These are phyloP conservation scores for Zarea fungicola DNA, from an alignment of 2,329 filamentous ascomycete genomes.

Conservation along the genomic window DNA sequence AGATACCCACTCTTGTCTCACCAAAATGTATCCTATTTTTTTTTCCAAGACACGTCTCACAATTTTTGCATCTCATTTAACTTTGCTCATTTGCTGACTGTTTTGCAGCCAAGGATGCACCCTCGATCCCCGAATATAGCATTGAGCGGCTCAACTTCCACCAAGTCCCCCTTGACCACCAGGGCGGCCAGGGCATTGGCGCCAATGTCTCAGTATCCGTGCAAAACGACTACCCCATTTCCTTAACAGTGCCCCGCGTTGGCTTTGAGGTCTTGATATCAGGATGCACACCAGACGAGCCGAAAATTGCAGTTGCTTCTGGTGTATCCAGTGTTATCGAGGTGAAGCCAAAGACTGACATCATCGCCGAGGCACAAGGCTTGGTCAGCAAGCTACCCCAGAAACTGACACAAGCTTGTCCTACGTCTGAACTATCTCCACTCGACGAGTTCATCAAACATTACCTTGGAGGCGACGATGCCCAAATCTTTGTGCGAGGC, in stretches of 20 bases:
- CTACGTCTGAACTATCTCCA: slow-evolving; percentile 71
- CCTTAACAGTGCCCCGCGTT: slow-evolving; percentile 70
- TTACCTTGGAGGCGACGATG: slow-evolving; percentile 75
- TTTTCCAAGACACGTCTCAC: slow-evolving; percentile 3
- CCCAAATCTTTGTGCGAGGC: slow-evolving; percentile 78
- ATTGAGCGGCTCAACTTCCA: slow-evolving; percentile 75
- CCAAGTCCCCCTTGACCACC: slow-evolving; percentile 53
- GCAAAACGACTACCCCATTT: slow-evolving; percentile 72
- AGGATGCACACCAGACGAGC: slow-evolving; percentile 67
- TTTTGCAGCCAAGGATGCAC: slow-evolving; percentile 61
- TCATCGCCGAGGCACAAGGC: slow-evolving; percentile 66
- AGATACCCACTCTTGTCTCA: slow-evolving; percentile 13
- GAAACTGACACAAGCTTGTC: slow-evolving; percentile 67
- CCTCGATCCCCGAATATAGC: slow-evolving; percentile 73
- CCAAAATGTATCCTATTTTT: slow-evolving; percentile 5
- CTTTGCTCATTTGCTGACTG: slow-evolving; percentile 27
- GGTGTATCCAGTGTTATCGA: slow-evolving; percentile 63
- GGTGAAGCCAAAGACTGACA: slow-evolving; percentile 61
- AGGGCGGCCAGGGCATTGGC: slow-evolving; percentile 61
- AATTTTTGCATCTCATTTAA: slow-evolving; percentile 14
- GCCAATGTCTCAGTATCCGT: slow-evolving; percentile 72
- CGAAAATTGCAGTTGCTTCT: slow-evolving; percentile 72
- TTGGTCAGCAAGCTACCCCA: slow-evolving; percentile 69
- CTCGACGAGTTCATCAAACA: slow-evolving; percentile 74
- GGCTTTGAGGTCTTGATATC: slow-evolving; percentile 81